Evolutionary conservation across 2,329 filamentous ascomycete species (phyloP).

Genomic region (Cladophialophora immunda): DNA sequence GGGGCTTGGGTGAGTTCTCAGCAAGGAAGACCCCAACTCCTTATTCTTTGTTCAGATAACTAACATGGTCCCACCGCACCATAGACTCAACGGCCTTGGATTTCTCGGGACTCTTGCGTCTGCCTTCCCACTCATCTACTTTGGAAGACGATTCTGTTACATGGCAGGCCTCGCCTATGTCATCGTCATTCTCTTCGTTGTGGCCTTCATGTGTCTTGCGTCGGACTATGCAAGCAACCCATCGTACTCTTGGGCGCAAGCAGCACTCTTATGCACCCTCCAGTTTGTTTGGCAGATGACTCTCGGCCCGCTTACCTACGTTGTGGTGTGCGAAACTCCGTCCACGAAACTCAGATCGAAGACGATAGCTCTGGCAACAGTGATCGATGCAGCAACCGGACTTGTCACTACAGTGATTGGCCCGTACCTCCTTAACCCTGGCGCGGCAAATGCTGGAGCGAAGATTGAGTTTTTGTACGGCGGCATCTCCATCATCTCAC

Average conservation of each 20-base stretch:
- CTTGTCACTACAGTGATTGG: conserved; percentile 54
- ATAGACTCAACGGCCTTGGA: conserved; percentile 50
- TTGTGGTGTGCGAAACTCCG: conserved; percentile 60
- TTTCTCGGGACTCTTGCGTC: conserved; percentile 4
- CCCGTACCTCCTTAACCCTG: conserved; percentile 48
- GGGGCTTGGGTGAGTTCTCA: conserved; percentile 64
- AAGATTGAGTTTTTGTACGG: conserved; percentile 54
- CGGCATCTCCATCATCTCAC: conserved; percentile 37
- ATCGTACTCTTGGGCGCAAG: conserved; percentile 44
- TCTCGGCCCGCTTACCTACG: conserved; percentile 62
- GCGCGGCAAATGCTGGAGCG: conserved; percentile 49
- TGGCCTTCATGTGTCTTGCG: conserved; percentile 43
- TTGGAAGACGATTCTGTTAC: conserved; percentile 39
- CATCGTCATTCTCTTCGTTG: conserved; percentile 42
- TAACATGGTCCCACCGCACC: conserved; percentile 42
- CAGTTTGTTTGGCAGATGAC: conserved; percentile 63
- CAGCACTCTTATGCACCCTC: conserved; percentile 59
- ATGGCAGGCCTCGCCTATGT: conserved; percentile 45
- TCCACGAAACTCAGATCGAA: conserved; percentile 63
- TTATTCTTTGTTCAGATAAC: neutral
- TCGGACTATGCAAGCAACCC: conserved; percentile 40
- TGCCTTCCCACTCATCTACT: conserved; percentile 3
- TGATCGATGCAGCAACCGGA: conserved; percentile 57
- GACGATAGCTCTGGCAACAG: conserved; percentile 61
- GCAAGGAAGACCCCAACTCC: conserved; percentile 56